Base-by-base conservation (phyloP, 768 basidiomycete species). In the Leccinum aurantiacum region DNA sequence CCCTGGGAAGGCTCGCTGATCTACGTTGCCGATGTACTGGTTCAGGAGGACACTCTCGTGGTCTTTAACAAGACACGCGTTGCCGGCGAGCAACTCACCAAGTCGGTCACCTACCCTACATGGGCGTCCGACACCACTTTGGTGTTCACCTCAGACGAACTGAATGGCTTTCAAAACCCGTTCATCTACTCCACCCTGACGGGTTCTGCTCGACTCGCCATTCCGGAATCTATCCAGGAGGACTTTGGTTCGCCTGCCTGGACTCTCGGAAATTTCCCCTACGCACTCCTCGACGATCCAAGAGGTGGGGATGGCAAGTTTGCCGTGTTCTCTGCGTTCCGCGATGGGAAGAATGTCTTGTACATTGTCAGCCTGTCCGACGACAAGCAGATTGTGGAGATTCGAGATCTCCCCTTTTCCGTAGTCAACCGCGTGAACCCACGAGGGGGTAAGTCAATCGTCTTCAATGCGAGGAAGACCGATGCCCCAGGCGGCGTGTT, bases 1-100 rank as follows among this genome's bases (percentile, higher is more conserved):
- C 84, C 89, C 13, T 92, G 88, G 88, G 83, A 88, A 65, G 86
- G 85, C 3, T 76, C 80, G 1, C 74, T 82, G 64, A 76, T 90
- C 59, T 76, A 79, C 68, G 65, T 86, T 35, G 87, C 82, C 0
- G 74, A 82, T 17, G 74, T 87, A 33, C 46, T 71, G 4, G 29
- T 69, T 11, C 62, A 71, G 37, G 51, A 54, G n/a, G 71, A 71
- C 25, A 73, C 63, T 14, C 35, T 65, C 15, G 27, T 83, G 49
- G 58, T 70, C 24, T 54, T 84, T 29, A 78, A 81, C 60, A 58
- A 67, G 14, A 74, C 65, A n/a, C 75, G 73, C 29, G 77, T 91
- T 13, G 85, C 85, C 0, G 86, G 87, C n/a, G 75, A 81, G 63
- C 69, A 66, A 44, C 73, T 76, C 56, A 77, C 76, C 22, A 74